These are phyloP conservation scores for Lactarius quietus DNA, from an alignment of 768 basidiomycete species.

Conservation along the genomic window DNA sequence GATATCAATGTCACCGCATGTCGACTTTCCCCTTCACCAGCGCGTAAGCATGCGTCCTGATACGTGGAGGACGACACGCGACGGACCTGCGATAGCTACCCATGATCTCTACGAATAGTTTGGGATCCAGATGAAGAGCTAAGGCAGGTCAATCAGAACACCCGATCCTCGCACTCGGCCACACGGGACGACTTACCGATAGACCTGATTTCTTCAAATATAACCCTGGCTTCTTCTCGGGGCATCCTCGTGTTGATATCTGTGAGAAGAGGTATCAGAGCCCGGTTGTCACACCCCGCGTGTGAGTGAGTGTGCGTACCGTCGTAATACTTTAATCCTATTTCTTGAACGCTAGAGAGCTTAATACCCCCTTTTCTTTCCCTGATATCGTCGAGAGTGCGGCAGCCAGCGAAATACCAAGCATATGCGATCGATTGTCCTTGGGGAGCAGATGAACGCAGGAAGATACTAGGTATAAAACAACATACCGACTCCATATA, in stretches of 20 bases:
- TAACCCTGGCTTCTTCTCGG: conserved; percentile 66
- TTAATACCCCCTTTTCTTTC: conserved; percentile 58
- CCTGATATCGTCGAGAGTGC: conserved; percentile 72
- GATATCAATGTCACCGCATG: conserved; percentile 91
- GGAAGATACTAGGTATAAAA: not conserved
- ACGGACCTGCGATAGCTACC: conserved; percentile 78
- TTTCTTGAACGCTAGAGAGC: conserved; percentile 55
- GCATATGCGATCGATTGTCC: conserved; percentile 62
- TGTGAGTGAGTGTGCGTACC: conserved; percentile 42
- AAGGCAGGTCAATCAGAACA: conserved; percentile 9
- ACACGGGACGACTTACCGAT: conserved; percentile 46
- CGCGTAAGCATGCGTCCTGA: conserved; percentile 2
- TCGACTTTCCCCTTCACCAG: conserved; percentile 63
- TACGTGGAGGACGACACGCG: not conserved
- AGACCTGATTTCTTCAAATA: conserved; percentile 69
- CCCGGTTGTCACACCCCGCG: not conserved
- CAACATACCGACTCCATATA: conserved; percentile 79
- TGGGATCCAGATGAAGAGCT: conserved; percentile 71
- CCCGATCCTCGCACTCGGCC: not conserved
- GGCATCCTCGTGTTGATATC: conserved; percentile 89
- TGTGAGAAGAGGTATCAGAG: conserved; percentile 12
- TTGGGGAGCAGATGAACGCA: conserved; percentile 28
- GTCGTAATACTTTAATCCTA: conserved; percentile 67
- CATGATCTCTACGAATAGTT: conserved; percentile 81
- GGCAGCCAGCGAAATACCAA: conserved; percentile 75